A percentile compares a stretch with the other conserved stretches of the same genome.
Conservation (phyloP, 1,284 basidiomycete species). For the Leccinum holopus region DNA sequence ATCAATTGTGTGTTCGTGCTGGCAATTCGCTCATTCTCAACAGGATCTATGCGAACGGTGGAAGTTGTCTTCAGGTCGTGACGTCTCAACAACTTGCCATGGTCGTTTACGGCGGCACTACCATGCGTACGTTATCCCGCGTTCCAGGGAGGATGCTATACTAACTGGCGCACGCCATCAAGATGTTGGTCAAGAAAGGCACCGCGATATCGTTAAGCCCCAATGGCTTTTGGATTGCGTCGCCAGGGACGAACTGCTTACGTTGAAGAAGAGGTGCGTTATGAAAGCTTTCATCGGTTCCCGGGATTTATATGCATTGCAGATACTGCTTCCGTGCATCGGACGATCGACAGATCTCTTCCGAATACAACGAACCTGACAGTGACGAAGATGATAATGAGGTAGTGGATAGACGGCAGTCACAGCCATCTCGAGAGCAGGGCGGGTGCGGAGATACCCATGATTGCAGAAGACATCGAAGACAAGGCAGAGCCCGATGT, state of each 20-base stretch:
- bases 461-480: constrained; percentile 23
- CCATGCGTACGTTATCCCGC: constrained; percentile 49
- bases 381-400: constrained; percentile 33
- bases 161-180: constrained; percentile 41
- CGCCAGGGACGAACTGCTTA: constrained; percentile 49
- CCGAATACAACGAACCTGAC: constrained; percentile 44
- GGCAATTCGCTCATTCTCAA: constrained; percentile 11
- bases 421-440: constrained; percentile 9
- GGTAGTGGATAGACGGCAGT: constrained; percentile 19
- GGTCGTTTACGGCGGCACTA: constrained; percentile 65
- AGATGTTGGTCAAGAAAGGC: constrained; percentile 62
- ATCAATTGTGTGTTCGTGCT: neutral
- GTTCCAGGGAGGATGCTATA: neutral
- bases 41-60: constrained; percentile 79
- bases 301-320: neutral
- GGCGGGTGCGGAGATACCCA: constrained; percentile 16
- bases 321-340: constrained; percentile 80
- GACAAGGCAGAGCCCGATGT: constrained; percentile 33
- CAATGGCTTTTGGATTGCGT: constrained; percentile 83
- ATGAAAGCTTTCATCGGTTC: neutral
- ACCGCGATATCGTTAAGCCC: constrained; percentile 71
- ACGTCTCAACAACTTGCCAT: constrained; percentile 43
- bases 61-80: constrained; percentile 65
- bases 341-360: constrained; percentile 36
- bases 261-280: constrained; percentile 66